Conservation (phyloP, 768 basidiomycete species). For the Trametes cubensis region DNA sequence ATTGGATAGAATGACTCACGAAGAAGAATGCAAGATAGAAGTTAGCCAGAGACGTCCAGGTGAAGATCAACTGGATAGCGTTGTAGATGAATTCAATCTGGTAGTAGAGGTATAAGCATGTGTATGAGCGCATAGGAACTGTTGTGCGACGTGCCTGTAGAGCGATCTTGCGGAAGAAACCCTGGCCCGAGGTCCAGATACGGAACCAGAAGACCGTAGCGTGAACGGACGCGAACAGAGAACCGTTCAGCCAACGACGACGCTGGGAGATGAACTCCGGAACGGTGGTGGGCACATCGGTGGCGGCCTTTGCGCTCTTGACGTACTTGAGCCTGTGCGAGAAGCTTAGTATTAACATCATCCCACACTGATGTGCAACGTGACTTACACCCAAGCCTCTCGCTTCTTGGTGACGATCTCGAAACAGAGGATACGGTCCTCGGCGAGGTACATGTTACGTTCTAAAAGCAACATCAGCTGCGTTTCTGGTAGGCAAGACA, state of each 20-base stretch:
- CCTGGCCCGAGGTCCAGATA: conserved; percentile 92
- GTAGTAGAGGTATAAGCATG: not conserved
- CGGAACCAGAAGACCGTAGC: conserved; percentile 87
- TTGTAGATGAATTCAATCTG: conserved; percentile 92
- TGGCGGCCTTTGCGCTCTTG: conserved; percentile 91
- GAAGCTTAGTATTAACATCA: not conserved
- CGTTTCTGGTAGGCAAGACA: not conserved
- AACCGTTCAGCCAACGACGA: conserved; percentile 87
- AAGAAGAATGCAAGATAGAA: conserved; percentile 96
- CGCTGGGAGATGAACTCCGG: conserved; percentile 96
- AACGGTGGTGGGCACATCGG: conserved; percentile 91
- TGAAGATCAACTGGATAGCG: conserved; percentile 83
- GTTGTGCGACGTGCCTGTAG: conserved; percentile 46
- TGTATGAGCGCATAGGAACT: not conserved
- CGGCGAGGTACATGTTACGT: conserved; percentile 91
- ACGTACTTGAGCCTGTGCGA: conserved; percentile 74
- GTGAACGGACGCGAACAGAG: conserved; percentile 91
- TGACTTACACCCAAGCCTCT: conserved; percentile 76
- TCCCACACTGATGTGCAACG: not conserved
- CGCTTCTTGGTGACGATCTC: conserved; percentile 90
- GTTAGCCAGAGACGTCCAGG: conserved; percentile 92
- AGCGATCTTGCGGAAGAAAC: conserved; percentile 78
- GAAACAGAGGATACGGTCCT: conserved; percentile 90
- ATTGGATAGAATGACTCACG: conserved; percentile 49
- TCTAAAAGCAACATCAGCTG: conserved; percentile 39